Base-by-base conservation (phyloP, 2,329 filamentous ascomycete genomes). In the Sporothrix dimorphospora region DNA sequence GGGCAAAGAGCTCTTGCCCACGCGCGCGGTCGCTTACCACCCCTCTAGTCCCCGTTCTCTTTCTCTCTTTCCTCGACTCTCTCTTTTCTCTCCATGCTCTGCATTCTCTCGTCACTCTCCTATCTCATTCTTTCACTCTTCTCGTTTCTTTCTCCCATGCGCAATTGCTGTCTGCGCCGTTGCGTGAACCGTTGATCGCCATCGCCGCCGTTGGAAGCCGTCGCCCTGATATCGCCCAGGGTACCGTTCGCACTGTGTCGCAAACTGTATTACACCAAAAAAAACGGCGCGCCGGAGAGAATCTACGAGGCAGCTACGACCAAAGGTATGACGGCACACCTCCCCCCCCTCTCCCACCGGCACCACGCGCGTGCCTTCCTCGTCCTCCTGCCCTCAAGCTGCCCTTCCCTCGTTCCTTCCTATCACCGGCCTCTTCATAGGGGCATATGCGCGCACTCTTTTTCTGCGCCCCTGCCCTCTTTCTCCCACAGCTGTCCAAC, bases 181-280 rank as follows among this genome's bases (percentile, higher is more conserved):
- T 49, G 45, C 12, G 40, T 51, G 42, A 51, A 38, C 27, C 24
- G 14, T 51, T 38, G 27, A 67, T 34, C 40, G 24, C 30, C 61
- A 30, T 66, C 65, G 27, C 45, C 65, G 42, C 65, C 45, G 27
- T 67, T 38, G 42, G 27, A 40, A 21, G 16, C 40, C 19, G 40
- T n/a, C 40, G 40, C 9, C 21, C 47, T 49, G 47, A n/a, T 8
- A 51, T 7, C 24, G 40, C 21, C 38, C 38, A 42, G 38, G n/a
- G 24, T 49, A 40, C n/a, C 68, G n/a, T 5, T 68, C 63, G 51
- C 63, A 59, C 70, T 71, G 63, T 71, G 53, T 14, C 61, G 27
- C 61, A 66, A 69, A 57, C 67, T 57, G 67, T 57, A 34, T 19
- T 27, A 34, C 67, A 57, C 38, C 67, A 30, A 69, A 69, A 69